Evolutionary conservation across 2,329 filamentous ascomycete species (phyloP).

Genomic region (Clarireedia paspali): DNA sequence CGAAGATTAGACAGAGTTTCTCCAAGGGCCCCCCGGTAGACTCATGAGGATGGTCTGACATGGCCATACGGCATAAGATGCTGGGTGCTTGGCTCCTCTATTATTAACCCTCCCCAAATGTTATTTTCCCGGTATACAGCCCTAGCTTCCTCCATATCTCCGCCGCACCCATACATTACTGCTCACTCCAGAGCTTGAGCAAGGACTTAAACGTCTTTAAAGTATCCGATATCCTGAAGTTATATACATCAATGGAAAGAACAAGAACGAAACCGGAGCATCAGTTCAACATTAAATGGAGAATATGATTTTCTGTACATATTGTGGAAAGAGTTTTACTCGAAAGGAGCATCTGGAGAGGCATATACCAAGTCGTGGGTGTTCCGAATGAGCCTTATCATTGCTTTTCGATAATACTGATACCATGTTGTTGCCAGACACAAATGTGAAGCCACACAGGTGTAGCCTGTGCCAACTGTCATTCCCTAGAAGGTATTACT

Average conservation of each 20-base stretch:
- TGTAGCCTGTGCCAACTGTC: slow-evolving; percentile 42
- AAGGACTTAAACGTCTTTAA: neutral
- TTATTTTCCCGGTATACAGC: neutral
- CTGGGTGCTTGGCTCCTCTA: slow-evolving; percentile 1
- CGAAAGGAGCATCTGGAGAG: slow-evolving; percentile 50
- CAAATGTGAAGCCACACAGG: slow-evolving; percentile 46
- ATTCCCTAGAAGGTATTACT: slow-evolving; percentile 40
- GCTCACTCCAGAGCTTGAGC: neutral
- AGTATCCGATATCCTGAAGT: neutral
- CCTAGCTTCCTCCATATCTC: neutral
- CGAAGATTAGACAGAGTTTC: slow-evolving; percentile 1
- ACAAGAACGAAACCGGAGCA: neutral
- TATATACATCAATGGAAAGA: slow-evolving; percentile 2
- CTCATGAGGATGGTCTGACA: slow-evolving; percentile 1
- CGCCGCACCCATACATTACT: neutral
- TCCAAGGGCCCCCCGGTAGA: neutral
- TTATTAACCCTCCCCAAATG: neutral
- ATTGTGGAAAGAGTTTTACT: slow-evolving; percentile 47
- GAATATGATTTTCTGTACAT: slow-evolving; percentile 42
- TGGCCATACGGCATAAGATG: slow-evolving; percentile 1
- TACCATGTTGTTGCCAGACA: slow-evolving; percentile 33
- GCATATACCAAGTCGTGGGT: slow-evolving; percentile 45
- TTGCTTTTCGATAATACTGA: neutral
- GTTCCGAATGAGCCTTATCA: neutral
- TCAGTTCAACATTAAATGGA: slow-evolving; percentile 3